Evolutionary conservation across 495 filamentous ascomycete species (phyloP).

Genomic region (Stereocaulon alpinum): DNA sequence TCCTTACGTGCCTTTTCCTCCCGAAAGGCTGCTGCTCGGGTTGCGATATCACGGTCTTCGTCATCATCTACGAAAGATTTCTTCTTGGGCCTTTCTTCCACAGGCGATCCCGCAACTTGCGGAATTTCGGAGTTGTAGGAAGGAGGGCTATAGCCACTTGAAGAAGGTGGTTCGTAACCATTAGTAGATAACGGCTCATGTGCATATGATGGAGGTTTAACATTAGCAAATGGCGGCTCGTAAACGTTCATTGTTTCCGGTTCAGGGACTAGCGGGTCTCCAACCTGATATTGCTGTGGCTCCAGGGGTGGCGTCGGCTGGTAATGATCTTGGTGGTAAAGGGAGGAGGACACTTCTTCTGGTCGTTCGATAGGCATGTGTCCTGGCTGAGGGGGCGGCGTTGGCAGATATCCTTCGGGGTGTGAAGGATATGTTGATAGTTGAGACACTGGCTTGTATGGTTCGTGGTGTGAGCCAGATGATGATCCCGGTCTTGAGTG

Average conservation of each 20-base stretch:
- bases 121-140: conserved; percentile 23
- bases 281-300: conserved; percentile 2
- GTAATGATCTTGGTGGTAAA: conserved; percentile 18
- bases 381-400: conserved; percentile 37
- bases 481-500: conserved; percentile 17
- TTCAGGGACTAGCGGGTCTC: not conserved
- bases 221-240: conserved; percentile 3
- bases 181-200: conserved; percentile 18
- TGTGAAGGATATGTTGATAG: conserved; percentile 31
- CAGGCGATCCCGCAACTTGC: conserved; percentile 29
- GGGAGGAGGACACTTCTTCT: conserved; percentile 26
- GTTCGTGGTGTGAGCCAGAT: conserved; percentile 25
- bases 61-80: conserved; percentile 74
- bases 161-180: conserved; percentile 20
- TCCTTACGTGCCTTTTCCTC: conserved; percentile 44
- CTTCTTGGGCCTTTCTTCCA: conserved; percentile 54
- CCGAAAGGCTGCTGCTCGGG: conserved; percentile 44
- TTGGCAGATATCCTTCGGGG: conserved; percentile 34
- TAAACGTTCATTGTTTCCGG: not conserved
- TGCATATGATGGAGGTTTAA: conserved; percentile 14
- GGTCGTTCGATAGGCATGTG: conserved; percentile 40
- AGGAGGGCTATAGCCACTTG: conserved; percentile 28
- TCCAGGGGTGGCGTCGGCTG: conserved; percentile 19
- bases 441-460: conserved; percentile 17
- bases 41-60: conserved; percentile 45